Conservation (phyloP, 148 eudicot species). For the Diospyros kaki region DNA sequence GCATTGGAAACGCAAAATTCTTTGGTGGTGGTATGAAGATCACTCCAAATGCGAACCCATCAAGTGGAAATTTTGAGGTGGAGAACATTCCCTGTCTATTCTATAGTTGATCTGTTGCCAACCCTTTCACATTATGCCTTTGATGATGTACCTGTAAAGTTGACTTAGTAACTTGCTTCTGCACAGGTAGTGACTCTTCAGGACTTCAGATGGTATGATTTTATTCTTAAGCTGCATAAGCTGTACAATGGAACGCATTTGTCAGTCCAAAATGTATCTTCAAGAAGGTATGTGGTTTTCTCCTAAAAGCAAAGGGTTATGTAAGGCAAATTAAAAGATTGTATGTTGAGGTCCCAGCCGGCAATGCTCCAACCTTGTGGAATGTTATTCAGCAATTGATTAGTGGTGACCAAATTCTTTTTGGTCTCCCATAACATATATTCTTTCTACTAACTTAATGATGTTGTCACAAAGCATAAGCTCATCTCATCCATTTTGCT, state of each 20-base stretch:
- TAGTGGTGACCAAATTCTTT: too few species aligned
- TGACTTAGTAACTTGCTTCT: neutral
- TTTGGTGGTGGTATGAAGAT: slow-evolving; percentile 99
- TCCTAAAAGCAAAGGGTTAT: neutral
- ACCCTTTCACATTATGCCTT: neutral
- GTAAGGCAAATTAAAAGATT: neutral
- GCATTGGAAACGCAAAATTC: slow-evolving; percentile 92
- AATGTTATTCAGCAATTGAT: neutral
- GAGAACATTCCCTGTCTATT: neutral
- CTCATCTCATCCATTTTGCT: neutral
- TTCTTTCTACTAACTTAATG: neutral
- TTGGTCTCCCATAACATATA: neutral
- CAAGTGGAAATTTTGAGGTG: slow-evolving; percentile 80
- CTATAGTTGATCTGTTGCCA: neutral
- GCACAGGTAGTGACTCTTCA: slow-evolving; percentile 82
- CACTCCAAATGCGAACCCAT: slow-evolving; percentile 84
- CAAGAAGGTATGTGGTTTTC: slow-evolving; percentile 49
- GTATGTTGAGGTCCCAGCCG: neutral
- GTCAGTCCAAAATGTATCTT: slow-evolving; percentile 66
- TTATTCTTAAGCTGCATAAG: slow-evolving; percentile 70
- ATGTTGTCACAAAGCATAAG: neutral
- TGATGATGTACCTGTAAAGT: slow-evolving; percentile 2
- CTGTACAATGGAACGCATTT: slow-evolving; percentile 83
- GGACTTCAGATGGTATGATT: slow-evolving; percentile 97
- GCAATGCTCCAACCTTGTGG: neutral